Conservation (phyloP, 2,329 filamentous ascomycete species). For the Hymenotorrendiella dingleyae region DNA sequence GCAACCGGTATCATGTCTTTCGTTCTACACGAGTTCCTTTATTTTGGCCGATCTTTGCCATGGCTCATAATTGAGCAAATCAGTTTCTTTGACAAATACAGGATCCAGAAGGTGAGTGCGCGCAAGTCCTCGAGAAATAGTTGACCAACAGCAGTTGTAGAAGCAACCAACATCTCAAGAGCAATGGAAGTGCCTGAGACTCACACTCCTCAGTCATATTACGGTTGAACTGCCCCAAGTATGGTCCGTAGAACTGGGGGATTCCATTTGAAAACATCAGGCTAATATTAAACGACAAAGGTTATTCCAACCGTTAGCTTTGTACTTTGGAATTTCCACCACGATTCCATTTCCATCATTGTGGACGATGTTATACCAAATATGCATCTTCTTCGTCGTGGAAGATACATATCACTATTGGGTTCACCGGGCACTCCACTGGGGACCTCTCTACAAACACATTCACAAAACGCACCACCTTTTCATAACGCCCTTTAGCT, state of each 20-base stretch:
- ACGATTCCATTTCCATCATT: constrained; percentile 81
- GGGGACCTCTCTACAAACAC: constrained; percentile 88
- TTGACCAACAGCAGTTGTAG: too few relatives aligned
- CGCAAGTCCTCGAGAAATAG: too few relatives aligned
- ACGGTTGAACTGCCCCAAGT: constrained; percentile 98
- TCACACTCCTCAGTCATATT: constrained; percentile 92
- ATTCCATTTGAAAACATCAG: too few relatives aligned
- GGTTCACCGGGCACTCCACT: constrained; percentile 88
- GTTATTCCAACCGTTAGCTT: constrained; percentile 97
- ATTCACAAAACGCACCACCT: constrained; percentile 99
- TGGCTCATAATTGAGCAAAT: constrained; percentile 91
- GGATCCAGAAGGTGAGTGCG: constrained; percentile 77
- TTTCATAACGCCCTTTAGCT: constrained; percentile 93
- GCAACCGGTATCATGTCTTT: constrained; percentile 98
- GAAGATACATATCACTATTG: constrained; percentile 99
- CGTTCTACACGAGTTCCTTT: constrained; percentile 86
- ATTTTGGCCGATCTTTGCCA: constrained; percentile 83
- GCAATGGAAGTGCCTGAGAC: constrained; percentile 88
- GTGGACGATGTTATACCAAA: constrained; percentile 85
- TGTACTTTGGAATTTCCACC: constrained; percentile 83
- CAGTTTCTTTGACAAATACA: constrained; percentile 85
- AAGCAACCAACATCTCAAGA: constrained; percentile 91
- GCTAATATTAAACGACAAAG: too few relatives aligned
- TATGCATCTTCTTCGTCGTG: constrained; percentile 88
- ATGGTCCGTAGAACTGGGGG: too few relatives aligned